Evolutionary conservation across 73 alveolate species (phyloP).

Genomic region (Paramecium sexaurelia): DNA sequence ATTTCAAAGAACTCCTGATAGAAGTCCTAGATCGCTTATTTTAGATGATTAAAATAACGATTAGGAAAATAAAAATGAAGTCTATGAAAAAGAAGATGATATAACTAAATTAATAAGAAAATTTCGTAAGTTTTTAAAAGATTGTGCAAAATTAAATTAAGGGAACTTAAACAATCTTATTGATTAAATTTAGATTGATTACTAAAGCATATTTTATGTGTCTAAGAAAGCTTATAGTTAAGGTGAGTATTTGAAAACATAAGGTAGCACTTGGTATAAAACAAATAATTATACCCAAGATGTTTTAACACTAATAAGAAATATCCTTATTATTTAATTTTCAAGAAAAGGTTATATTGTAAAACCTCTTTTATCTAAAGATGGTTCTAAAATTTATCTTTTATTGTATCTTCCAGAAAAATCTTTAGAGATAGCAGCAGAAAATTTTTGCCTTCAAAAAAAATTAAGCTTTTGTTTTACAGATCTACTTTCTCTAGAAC

Average conservation of each 20-base stretch:
- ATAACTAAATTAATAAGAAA: background rate
- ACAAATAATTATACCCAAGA: conserved; percentile 25
- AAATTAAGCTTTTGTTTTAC: background rate
- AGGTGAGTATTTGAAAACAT: conserved; percentile 6
- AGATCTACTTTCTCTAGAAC: conserved; percentile 30
- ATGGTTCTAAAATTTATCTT: background rate
- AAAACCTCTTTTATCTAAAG: background rate
- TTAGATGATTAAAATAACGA: background rate
- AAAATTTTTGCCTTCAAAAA: background rate
- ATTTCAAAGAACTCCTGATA: background rate
- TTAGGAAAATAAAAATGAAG: background rate
- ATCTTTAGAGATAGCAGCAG: background rate
- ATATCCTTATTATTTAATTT: background rate
- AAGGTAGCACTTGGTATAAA: background rate
- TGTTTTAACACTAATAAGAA: background rate
- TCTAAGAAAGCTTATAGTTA: background rate
- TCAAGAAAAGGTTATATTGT: background rate
- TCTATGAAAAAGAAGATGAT: background rate
- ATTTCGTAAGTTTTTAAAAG: background rate
- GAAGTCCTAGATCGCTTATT: background rate
- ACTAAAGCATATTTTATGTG: background rate
- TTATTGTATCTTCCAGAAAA: background rate
- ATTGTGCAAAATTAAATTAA: background rate
- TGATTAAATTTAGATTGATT: background rate
- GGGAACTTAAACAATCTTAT: background rate